phyloP scores from a whole-genome alignment of 306 rosid species.

The Vigna angularis region DNA sequence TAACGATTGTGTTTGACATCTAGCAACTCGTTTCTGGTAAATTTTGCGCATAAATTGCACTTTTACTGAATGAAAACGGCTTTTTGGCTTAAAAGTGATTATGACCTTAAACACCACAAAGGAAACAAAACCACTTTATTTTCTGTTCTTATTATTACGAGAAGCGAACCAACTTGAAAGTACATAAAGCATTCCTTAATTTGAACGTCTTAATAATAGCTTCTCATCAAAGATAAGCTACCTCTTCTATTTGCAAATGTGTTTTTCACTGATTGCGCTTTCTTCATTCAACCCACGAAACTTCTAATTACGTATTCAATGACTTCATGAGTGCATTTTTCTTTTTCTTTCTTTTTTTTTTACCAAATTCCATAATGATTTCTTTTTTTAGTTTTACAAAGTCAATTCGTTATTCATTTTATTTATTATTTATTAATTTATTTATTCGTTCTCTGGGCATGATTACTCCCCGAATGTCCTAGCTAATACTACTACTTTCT shows the following conservation, averaged over 20 bases:
- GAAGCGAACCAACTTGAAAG: conserved; percentile 44
- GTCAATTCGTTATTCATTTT: not conserved
- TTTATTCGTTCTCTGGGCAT: too few species aligned
- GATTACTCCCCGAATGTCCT: not conserved
- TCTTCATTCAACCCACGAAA: conserved; percentile 34
- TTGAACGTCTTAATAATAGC: conserved; percentile 59
- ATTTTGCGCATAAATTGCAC: not conserved
- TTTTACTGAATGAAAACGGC: conserved; percentile 44
- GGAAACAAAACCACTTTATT: conserved; percentile 33
- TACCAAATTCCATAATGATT: not conserved
- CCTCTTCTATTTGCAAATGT: conserved; percentile 40
- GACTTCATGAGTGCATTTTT: conserved; percentile 8
- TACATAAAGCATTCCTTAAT: conserved; percentile 61
- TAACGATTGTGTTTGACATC: conserved; percentile 52
- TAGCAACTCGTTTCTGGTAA: conserved; percentile 38
- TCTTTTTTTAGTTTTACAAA: not conserved
- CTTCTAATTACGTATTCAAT: conserved; percentile 24
- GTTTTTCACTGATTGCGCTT: conserved; percentile 38
- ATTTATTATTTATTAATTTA: too few species aligned
- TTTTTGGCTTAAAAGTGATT: conserved; percentile 47
- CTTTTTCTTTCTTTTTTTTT: not conserved
- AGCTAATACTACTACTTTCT: not conserved
- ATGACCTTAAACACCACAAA: conserved; percentile 43
- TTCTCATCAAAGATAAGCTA: conserved; percentile 53
- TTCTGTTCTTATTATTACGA: not conserved